Evolutionary conservation across 208 protist species (phyloP).

Genomic region (Crithidia sp.): DNA sequence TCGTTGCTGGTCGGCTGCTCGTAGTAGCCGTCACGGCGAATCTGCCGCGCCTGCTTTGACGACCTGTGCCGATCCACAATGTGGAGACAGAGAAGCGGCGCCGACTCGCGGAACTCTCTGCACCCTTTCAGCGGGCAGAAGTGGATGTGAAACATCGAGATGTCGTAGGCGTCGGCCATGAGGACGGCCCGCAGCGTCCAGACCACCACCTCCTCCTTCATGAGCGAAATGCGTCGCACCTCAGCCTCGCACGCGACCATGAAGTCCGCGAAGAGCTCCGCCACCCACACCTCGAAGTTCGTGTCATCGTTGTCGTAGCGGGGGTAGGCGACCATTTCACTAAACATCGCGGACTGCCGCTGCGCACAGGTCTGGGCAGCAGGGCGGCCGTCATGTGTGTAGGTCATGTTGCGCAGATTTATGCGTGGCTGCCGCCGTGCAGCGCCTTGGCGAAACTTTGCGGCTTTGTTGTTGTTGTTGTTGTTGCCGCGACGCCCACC

Average conservation of each 20-base stretch:
- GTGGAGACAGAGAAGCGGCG: background rate
- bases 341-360: constrained; percentile 5
- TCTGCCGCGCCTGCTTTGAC: background rate
- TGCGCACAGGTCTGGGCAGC: background rate
- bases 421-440: background rate
- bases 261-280: constrained; percentile 1
- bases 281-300: constrained; percentile 13
- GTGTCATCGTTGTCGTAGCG: background rate
- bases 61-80: background rate
- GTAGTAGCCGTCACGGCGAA: background rate
- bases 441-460: background rate
- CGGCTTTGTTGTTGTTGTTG: too few relatives aligned
- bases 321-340: background rate
- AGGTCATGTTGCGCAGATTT: background rate
- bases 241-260: constrained; percentile 2
- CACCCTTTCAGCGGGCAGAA: background rate
- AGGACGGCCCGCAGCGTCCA: background rate
- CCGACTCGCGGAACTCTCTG: constrained; percentile 4
- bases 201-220: constrained; percentile 12
- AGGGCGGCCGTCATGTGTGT: constrained; percentile 3
- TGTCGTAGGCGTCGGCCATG: constrained; percentile 11
- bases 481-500: too few relatives aligned
- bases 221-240: constrained; percentile 5
- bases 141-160: constrained; percentile 5
- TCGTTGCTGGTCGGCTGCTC: too few relatives aligned